Evolutionary conservation across 495 filamentous ascomycete genomes (phyloP).

Genomic region (Emericellopsis terricola): DNA sequence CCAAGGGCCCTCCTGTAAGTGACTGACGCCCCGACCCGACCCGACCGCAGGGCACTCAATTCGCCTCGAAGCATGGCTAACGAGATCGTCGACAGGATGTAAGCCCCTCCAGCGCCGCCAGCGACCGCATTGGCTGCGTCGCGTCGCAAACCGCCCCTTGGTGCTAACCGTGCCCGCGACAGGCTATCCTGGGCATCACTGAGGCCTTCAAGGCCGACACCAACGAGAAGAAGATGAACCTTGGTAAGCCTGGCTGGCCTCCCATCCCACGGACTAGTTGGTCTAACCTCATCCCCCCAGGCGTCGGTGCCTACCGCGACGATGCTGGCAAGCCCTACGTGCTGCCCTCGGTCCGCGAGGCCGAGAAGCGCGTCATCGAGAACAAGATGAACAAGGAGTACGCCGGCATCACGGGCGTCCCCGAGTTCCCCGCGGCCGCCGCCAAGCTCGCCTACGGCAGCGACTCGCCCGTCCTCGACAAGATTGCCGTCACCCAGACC

Average conservation of each 20-base stretch:
- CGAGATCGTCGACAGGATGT: slow-evolving; percentile 32
- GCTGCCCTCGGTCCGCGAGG: slow-evolving; percentile 76
- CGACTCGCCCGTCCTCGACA: slow-evolving; percentile 56
- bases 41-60: no score
- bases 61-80: slow-evolving; percentile 16
- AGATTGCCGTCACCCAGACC: slow-evolving; percentile 86
- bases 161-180: no score
- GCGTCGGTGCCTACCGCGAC: slow-evolving; percentile 74
- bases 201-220: slow-evolving; percentile 96
- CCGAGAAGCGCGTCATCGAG: slow-evolving; percentile 72
- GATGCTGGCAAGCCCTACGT: slow-evolving; percentile 95
- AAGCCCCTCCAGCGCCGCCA: slow-evolving; percentile 20
- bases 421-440: slow-evolving; percentile 81
- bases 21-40: slow-evolving; percentile 1
- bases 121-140: no score
- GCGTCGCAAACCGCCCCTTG: no score
- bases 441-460: slow-evolving; percentile 78
- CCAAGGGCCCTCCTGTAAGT: slow-evolving; percentile 85
- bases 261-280: no score
- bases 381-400: slow-evolving; percentile 87
- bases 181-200: slow-evolving; percentile 56
- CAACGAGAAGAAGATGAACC: slow-evolving; percentile 89
- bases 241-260: slow-evolving; percentile 36
- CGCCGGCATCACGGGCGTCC: slow-evolving; percentile 89
- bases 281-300: slow-evolving; percentile 19